phyloP scores from a whole-genome alignment of 352 stramenopile genomes.

The Peronospora belbahrii region DNA sequence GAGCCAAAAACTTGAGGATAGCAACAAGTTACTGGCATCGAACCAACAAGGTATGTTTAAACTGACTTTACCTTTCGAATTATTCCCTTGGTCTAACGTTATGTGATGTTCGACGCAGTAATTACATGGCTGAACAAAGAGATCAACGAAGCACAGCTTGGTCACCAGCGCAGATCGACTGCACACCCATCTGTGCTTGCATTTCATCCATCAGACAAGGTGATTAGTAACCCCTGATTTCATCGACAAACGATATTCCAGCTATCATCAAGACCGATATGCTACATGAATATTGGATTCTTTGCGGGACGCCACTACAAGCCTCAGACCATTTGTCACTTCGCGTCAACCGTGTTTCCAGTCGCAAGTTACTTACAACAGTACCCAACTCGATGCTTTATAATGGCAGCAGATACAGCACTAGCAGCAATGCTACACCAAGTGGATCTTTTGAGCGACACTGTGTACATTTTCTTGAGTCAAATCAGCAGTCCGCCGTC shows the following conservation, averaged over 20 bases:
- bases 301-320: conserved; percentile 11
- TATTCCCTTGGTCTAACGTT: background rate
- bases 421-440: conserved; percentile 1
- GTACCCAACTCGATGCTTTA: conserved; percentile 9
- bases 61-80: background rate
- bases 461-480: background rate
- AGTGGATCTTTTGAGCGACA: background rate
- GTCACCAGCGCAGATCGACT: conserved; percentile 49
- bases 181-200: conserved; percentile 64
- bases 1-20: conserved; percentile 81
- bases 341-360: conserved; percentile 10
- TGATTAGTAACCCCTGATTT: conserved; percentile 7
- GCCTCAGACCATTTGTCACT: conserved; percentile 14
- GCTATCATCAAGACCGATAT: background rate
- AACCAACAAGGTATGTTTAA: conserved; percentile 76
- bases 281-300: background rate
- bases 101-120: conserved; percentile 28
- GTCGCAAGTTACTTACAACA: conserved; percentile 16
- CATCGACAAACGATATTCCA: background rate
- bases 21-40: conserved; percentile 79
- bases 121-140: conserved; percentile 89
- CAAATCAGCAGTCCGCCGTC: conserved; percentile 76
- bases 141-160: conserved; percentile 85
- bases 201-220: conserved; percentile 51
- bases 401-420: conserved; percentile 11